Evolutionary conservation across 139 green algal species (phyloP).

Genomic region (Pleodorina starrii): DNA sequence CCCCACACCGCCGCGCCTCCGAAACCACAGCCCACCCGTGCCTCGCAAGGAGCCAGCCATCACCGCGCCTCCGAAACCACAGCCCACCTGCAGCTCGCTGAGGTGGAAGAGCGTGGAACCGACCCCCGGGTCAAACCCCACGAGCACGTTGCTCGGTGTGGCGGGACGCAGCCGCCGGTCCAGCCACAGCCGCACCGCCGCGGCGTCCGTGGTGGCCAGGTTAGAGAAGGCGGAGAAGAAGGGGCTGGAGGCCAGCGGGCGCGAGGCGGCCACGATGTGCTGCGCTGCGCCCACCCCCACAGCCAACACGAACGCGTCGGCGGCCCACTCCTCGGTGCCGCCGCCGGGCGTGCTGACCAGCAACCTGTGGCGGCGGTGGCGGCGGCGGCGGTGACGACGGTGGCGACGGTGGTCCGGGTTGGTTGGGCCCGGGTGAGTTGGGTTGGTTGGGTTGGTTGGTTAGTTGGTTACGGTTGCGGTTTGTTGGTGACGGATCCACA

Average conservation of each 20-base stretch:
- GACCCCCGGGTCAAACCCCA: constrained; percentile 78
- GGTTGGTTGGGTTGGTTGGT: background rate
- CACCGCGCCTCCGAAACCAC: no score
- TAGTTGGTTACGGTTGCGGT: background rate
- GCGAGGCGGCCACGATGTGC: constrained; percentile 35
- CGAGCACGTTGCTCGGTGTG: constrained; percentile 85
- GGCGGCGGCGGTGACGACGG: background rate
- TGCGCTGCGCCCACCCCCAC: constrained; percentile 68
- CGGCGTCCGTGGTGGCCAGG: constrained; percentile 77
- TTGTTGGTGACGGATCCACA: background rate
- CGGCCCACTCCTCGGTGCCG: constrained; percentile 46
- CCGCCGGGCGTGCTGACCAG: constrained; percentile 15
- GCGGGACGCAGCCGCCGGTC: constrained; percentile 69
- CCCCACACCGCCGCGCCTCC: no score
- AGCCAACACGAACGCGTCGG: constrained; percentile 88
- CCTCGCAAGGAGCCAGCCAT: no score
- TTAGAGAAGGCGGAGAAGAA: constrained; percentile 72
- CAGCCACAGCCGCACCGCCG: constrained; percentile 84
- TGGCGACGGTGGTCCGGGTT: no score
- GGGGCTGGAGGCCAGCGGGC: constrained; percentile 17
- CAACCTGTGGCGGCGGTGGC: background rate
- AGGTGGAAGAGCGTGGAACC: constrained; percentile 90
- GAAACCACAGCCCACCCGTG: constrained; percentile 35
- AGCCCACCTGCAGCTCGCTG: constrained; percentile 56
- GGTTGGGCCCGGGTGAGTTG: background rate